Percentiles rank a stretch among this genome's conserved stretches.
phyloP scores from a whole-genome alignment of 495 filamentous ascomycete genomes.

The Hypoxylon subgilvum region DNA sequence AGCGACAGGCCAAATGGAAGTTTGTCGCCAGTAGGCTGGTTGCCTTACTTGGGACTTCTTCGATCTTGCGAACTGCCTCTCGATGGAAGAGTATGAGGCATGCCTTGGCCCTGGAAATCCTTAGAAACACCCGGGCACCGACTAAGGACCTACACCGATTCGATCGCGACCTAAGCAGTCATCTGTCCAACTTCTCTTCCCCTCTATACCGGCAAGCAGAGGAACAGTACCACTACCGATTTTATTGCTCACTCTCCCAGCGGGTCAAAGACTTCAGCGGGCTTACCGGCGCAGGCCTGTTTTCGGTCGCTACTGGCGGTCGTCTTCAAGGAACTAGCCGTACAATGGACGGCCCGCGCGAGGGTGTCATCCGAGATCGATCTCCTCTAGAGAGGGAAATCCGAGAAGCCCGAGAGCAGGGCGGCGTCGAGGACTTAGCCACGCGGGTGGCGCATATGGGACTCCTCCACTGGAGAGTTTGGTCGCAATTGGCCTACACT shows the following conservation, averaged over 20 bases:
- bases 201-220: conserved; percentile 50
- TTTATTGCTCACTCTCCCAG: conserved; percentile 50
- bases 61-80: conserved; percentile 40
- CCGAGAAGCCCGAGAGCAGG: conserved; percentile 54
- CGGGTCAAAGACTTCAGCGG: conserved; percentile 57
- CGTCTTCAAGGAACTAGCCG: conserved; percentile 42
- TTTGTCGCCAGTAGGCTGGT: conserved; percentile 54
- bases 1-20: conserved; percentile 40
- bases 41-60: conserved; percentile 51
- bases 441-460: conserved; percentile 78
- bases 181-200: conserved; percentile 42
- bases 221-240: conserved; percentile 46
- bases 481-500: conserved; percentile 73
- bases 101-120: conserved; percentile 58
- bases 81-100: conserved; percentile 52
- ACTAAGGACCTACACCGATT: conserved; percentile 51
- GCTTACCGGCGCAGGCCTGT: conserved; percentile 57
- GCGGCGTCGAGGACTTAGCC: conserved; percentile 69
- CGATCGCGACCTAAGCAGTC: conserved; percentile 48
- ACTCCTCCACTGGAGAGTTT: conserved; percentile 85
- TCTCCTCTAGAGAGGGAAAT: conserved; percentile 28
- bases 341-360: conserved; percentile 34
- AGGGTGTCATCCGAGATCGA: conserved; percentile 36
- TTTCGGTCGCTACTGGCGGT: conserved; percentile 56
- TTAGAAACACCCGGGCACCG: conserved; percentile 56